These are phyloP conservation scores for Gaultheria prostrata DNA, from an alignment of 148 eudicot genomes.

Conservation along the genomic window DNA sequence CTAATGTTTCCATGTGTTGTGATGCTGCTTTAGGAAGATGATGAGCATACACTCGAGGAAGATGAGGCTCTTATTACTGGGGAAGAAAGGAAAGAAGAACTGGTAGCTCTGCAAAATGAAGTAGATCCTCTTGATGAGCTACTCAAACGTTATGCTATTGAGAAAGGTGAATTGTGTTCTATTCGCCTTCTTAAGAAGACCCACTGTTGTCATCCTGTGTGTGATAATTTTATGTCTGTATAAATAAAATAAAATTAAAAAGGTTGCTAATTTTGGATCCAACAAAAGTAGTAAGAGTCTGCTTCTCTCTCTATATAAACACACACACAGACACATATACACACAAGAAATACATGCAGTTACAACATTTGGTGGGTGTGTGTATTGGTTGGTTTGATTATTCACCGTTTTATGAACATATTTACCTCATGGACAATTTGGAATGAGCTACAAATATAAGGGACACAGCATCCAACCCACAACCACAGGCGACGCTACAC, in stretches of 20 bases:
- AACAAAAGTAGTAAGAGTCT: neutral
- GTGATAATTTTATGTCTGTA: neutral
- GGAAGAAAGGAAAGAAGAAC: conserved; percentile 85
- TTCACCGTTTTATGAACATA: no score
- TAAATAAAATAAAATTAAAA: neutral
- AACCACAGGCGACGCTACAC: no score
- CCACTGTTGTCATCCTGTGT: neutral
- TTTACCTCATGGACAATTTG: no score
- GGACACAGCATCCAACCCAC: neutral
- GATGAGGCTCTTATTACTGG: conserved; percentile 91
- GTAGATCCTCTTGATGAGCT: conserved; percentile 78
- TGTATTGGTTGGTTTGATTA: no score
- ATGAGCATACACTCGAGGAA: conserved; percentile 88
- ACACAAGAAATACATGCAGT: no score
- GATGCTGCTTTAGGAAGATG: conserved; percentile 81
- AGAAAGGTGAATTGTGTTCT: conserved; percentile 41
- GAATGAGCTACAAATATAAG: no score
- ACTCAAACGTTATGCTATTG: conserved; percentile 59
- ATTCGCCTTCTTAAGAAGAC: neutral
- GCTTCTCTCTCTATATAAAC: no score
- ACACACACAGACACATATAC: neutral
- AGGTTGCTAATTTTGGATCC: neutral
- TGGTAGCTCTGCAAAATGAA: conserved; percentile 79
- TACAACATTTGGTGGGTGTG: no score
- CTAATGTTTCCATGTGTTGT: conserved; percentile 17